These are phyloP conservation scores for Magnaporthiopsis incrustans DNA, from an alignment of 2,329 filamentous ascomycete species.

Conservation along the genomic window DNA sequence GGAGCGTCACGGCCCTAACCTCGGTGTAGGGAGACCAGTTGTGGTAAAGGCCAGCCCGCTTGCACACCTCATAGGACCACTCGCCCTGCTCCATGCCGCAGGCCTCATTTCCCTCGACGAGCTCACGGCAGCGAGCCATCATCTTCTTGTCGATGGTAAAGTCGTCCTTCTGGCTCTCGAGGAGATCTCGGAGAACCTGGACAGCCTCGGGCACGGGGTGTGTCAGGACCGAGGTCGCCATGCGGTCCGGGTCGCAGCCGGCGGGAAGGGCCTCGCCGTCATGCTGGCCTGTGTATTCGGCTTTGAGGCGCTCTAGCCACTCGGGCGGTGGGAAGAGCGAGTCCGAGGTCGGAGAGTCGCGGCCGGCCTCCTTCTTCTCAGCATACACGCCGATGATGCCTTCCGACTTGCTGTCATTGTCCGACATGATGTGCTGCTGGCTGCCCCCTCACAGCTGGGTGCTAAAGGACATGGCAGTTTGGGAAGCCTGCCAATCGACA, in stretches of 20 bases:
- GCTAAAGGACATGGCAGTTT: neutral
- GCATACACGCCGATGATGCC: neutral
- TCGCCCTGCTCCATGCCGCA: slow-evolving; percentile 21
- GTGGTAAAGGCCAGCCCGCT: slow-evolving; percentile 14
- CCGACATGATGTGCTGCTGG: neutral
- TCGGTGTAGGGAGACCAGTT: slow-evolving; percentile 33
- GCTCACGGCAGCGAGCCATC: slow-evolving; percentile 15
- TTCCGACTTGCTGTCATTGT: neutral
- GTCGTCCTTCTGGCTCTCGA: slow-evolving; percentile 18
- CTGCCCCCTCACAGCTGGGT: too few relatives aligned
- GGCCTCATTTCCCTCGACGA: slow-evolving; percentile 17
- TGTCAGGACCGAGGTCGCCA: slow-evolving; percentile 1
- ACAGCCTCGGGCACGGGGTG: slow-evolving; percentile 1
- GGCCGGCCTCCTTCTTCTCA: neutral
- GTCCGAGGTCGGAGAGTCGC: neutral
- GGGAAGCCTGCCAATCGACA: neutral
- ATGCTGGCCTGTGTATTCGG: slow-evolving; percentile 6
- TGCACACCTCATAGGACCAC: slow-evolving; percentile 20
- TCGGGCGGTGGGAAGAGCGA: slow-evolving; percentile 2
- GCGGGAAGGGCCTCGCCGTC: slow-evolving; percentile 5
- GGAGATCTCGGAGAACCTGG: slow-evolving; percentile 10
- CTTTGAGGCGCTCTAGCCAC: slow-evolving; percentile 6
- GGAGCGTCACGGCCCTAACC: slow-evolving; percentile 31
- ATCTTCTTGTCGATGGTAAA: slow-evolving; percentile 20
- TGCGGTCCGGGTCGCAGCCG: slow-evolving; percentile 5